phyloP scores from a whole-genome alignment of 208 protist genomes.

The Trichomonas vaginalis region DNA sequence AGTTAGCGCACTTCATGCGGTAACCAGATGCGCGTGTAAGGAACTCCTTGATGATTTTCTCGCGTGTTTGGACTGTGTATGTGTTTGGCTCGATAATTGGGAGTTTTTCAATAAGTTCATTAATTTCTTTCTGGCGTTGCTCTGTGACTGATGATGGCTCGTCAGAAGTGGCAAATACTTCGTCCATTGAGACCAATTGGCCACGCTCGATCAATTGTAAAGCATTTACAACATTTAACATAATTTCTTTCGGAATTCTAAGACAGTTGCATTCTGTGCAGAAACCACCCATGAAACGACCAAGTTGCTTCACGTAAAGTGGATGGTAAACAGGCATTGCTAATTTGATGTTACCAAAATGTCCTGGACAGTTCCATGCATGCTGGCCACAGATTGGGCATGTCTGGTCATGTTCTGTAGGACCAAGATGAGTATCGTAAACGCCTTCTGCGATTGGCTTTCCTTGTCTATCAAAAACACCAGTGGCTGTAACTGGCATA shows the following conservation, averaged over 20 bases:
- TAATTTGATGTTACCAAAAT: constrained; percentile 68
- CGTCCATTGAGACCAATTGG: neutral
- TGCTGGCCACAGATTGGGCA: constrained; percentile 56
- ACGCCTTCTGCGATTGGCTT: constrained; percentile 10
- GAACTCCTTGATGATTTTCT: neutral
- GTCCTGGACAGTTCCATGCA: constrained; percentile 57
- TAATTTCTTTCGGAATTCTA: neutral
- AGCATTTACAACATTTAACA: neutral
- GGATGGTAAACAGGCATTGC: constrained; percentile 60
- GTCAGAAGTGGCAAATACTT: neutral
- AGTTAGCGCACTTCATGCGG: neutral
- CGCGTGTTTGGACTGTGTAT: neutral
- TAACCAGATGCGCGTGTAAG: neutral
- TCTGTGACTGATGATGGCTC: neutral
- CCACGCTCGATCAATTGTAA: neutral
- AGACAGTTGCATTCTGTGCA: constrained; percentile 55
- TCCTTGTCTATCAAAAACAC: neutral
- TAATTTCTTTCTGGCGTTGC: neutral
- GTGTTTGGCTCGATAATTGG: neutral
- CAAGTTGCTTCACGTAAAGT: constrained; percentile 45
- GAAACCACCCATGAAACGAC: constrained; percentile 45
- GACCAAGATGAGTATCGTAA: neutral
- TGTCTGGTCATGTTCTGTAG: constrained; percentile 3
- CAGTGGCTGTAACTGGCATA: neutral
- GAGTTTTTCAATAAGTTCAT: neutral